Evolutionary conservation across 768 basidiomycete genomes (phyloP).

Genomic region (Trichaptum fuscoviolaceum): DNA sequence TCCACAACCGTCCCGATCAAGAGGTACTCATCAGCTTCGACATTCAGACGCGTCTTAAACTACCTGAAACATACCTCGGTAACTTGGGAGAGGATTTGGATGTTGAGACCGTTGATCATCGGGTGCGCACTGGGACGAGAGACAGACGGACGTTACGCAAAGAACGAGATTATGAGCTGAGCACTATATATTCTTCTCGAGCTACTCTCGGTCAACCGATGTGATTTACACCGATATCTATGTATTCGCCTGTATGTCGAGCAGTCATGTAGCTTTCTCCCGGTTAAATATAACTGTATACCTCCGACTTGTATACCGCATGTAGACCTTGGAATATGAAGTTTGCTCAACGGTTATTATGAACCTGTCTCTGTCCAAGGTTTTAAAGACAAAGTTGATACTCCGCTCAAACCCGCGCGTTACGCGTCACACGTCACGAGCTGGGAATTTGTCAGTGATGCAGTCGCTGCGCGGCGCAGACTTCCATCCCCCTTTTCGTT

Average conservation of each 20-base stretch:
- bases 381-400: slow-evolving; percentile 19
- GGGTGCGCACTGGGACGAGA: not conserved
- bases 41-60: not conserved
- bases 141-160: not conserved
- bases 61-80: not conserved
- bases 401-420: slow-evolving; percentile 27
- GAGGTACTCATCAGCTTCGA: not conserved
- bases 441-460: not conserved
- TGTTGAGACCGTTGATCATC: not conserved
- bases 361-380: slow-evolving; percentile 9
- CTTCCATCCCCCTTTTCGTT: not conserved
- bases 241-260: not conserved
- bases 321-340: no score
- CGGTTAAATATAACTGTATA: not conserved
- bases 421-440: slow-evolving; percentile 16
- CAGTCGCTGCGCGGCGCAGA: not conserved
- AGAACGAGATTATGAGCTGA: slow-evolving; percentile 1
- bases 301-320: not conserved
- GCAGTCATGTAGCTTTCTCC: not conserved
- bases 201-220: not conserved
- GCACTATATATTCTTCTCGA: not conserved
- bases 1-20: not conserved
- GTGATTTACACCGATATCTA: not conserved
- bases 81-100: not conserved
- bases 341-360: no score